Evolutionary conservation across 2,329 filamentous ascomycete species (phyloP), one percentile per base, ranked within the genome.

Genomic region (Botrytis squamosa): DNA sequence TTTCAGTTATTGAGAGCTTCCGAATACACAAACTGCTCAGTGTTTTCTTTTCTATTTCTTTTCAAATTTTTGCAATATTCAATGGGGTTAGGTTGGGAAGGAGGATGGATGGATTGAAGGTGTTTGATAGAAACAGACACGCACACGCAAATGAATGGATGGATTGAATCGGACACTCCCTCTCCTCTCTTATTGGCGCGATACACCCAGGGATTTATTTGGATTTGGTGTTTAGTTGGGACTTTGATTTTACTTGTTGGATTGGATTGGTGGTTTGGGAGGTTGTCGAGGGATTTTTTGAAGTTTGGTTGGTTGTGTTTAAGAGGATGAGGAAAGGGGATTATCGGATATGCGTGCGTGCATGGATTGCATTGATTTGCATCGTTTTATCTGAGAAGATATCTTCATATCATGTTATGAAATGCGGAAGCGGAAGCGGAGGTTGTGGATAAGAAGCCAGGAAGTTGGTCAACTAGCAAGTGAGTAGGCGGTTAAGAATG

Each of bases 21-120:
- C 57, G 60, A 72, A 67, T 72, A 59, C 70, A 63, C 70, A 49
- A 57, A 22, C 25, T 57, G 36, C 60, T 57, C 49, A 14, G 49
- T 44, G 12, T 36, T 22, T 29, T 12, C 14, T 33, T 63, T 36
- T 22, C 3, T 22, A 46, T 62, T 36, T 36, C 8, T 20, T 72
- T 46, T 22, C 2, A 22, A 46, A 0, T 29, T n/a, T 44, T 71
- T 12, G 33, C 33, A 18, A 22, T 25, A 29, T 55, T 36, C 49
- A 42, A 29, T 42, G 36, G 33, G 65, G 36, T 22, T 55, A 16
- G 65, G 65, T 57, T 42, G 16, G 46, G 44, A 52, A 40, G 33
- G 6, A n/a, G 64, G 44, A 67, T 52, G 64, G 64, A 40, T 67
- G 64, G 22, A 38, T 40, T 42, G 33, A 49, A 18, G 63, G 42